Percentiles rank a stretch among this genome's conserved stretches.
phyloP scores from a whole-genome alignment of 257 asterid species.

The Solanum bulbocastanum region DNA sequence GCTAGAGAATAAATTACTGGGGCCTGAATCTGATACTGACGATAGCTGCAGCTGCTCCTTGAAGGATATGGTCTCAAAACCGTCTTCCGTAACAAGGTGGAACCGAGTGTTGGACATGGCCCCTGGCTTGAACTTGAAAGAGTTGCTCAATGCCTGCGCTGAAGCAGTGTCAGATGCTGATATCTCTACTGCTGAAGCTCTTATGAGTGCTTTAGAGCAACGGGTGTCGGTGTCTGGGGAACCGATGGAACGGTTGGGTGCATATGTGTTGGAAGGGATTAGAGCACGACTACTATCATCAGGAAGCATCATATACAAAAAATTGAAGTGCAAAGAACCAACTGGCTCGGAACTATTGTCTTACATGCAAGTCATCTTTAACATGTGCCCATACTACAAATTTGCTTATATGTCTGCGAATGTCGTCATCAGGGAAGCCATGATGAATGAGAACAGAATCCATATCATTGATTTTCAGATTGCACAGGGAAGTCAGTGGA shows the following conservation, averaged over 20 bases:
- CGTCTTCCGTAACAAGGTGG: slow-evolving; percentile 36
- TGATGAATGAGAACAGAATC: slow-evolving; percentile 59
- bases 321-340: slow-evolving; percentile 78
- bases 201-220: slow-evolving; percentile 60
- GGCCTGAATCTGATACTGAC: slow-evolving; percentile 70
- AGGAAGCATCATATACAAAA: slow-evolving; percentile 84
- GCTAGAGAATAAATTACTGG: slow-evolving; percentile 57
- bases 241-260: slow-evolving; percentile 74
- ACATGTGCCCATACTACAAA: slow-evolving; percentile 78
- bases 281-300: slow-evolving; percentile 71
- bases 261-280: slow-evolving; percentile 92
- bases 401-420: slow-evolving; percentile 81
- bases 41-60: slow-evolving; percentile 45
- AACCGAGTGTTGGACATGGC: slow-evolving; percentile 61
- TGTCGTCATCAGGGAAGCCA: slow-evolving; percentile 59
- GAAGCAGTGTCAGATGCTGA: slow-evolving; percentile 64
- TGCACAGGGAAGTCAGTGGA: slow-evolving; percentile 99
- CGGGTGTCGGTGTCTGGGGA: slow-evolving; percentile 85
- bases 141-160: slow-evolving; percentile 60
- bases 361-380: slow-evolving; percentile 64
- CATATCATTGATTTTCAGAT: slow-evolving; percentile 85
- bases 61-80: slow-evolving; percentile 23
- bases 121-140: slow-evolving; percentile 58
- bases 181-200: slow-evolving; percentile 47
- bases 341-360: slow-evolving; percentile 75